Evolutionary conservation across 441 rosid genomes (phyloP).

Genomic region (Eutrema salsugineum): DNA sequence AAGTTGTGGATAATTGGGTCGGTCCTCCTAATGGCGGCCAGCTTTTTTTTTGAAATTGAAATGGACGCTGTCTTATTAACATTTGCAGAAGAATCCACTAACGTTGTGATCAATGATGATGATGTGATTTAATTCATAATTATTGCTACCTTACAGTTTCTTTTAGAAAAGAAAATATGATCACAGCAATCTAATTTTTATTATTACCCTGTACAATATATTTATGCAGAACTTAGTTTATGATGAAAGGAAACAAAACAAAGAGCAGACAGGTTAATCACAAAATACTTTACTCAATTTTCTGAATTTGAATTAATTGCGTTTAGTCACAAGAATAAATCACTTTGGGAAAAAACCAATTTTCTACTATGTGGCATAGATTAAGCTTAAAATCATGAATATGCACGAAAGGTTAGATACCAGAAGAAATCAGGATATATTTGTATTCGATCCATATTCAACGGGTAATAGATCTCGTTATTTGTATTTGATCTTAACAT

Average conservation of each 20-base stretch:
- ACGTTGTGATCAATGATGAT: slow-evolving; percentile 26
- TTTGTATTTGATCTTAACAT: not conserved
- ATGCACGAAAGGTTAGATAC: not conserved
- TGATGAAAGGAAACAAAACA: not conserved
- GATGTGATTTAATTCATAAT: slow-evolving; percentile 17
- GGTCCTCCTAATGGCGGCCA: slow-evolving; percentile 34
- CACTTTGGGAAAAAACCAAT: not conserved
- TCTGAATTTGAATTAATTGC: slow-evolving; percentile 5
- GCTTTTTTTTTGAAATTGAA: slow-evolving; percentile 28
- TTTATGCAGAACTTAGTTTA: not conserved
- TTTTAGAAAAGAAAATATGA: not conserved
- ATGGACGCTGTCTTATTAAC: slow-evolving; percentile 16
- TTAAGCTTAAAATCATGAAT: not conserved
- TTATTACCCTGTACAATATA: not conserved
- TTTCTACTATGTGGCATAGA: not conserved
- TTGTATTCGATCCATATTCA: not conserved
- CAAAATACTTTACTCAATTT: not conserved
- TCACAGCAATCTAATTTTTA: not conserved
- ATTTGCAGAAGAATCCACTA: slow-evolving; percentile 28
- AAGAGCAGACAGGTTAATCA: not conserved
- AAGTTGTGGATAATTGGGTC: slow-evolving; percentile 19
- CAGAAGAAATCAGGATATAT: not conserved
- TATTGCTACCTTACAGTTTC: not conserved
- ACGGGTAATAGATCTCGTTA: not conserved
- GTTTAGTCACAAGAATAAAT: not conserved